Evolutionary conservation across 2,329 filamentous ascomycete species (phyloP), one percentile per base, ranked within the genome.

Genomic region (Bipolaris zeicola): DNA sequence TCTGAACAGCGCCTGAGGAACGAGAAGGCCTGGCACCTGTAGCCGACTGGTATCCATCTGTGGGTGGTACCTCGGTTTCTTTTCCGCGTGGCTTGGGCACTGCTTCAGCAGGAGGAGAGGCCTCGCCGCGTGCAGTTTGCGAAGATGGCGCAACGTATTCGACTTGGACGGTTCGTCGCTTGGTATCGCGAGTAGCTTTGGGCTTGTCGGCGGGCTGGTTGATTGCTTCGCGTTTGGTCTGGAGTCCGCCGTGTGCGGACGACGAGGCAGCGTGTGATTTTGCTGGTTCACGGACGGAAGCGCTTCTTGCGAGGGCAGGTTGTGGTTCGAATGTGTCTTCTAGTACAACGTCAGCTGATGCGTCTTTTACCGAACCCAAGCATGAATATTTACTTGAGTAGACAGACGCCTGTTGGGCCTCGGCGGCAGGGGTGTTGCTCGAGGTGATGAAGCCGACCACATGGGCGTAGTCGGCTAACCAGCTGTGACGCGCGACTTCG

Each of bases 361-460:
- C 33, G 26, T 28, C 44, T 14, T 33, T 60, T 2, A 7, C 51
- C n/a, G 7, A 11, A 16, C 10, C 18, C 16, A n/a, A 43, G 5
- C 37, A 8, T 18, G 20, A 26, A 31, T 24, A 56, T 80, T 73
- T 80, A 86, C 84, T 82, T 64, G 80, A 75, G 20, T 86, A 81
- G 8, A 91, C 85, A 1, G 91, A 90, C 1, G 90, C 88, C 66
- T 92, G 91, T 65, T 92, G 88, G 66, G 96, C 93, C 67, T 98
- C 93, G 47, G 85, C 87, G 10, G 91, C 87, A 50, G 90, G 91
- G 7, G 94, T 97, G 4, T 92, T 96, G 72, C 89, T 94, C 77
- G 95, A 98, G 20, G 95, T 98, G 71, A 99, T 97, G 75, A 97
- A 93, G 70, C 93, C 91, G 46, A 99, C 94, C 46, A 98, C 89